A percentile compares a stretch with the other conserved stretches of the same genome.
phyloP scores from a whole-genome alignment of 2,329 filamentous ascomycete species.

The Aspergillus uvarum region DNA sequence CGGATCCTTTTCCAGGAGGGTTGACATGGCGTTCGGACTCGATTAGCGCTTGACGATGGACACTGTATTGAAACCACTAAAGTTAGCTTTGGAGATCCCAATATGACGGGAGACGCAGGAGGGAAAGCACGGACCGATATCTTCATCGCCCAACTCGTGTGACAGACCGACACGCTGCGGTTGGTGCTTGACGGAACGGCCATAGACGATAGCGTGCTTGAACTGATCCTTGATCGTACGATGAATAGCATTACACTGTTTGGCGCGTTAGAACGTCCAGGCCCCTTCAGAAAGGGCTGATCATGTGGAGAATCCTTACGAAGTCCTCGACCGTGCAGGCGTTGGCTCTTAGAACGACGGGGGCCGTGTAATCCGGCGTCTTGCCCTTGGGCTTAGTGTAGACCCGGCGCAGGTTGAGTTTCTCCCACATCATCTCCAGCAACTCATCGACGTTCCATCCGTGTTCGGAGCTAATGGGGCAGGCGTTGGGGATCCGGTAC shows the following conservation, averaged over 20 bases:
- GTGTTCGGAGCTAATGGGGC: constrained; percentile 94
- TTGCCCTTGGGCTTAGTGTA: constrained; percentile 99
- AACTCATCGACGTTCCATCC: constrained; percentile 98
- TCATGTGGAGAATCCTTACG: constrained; percentile 58
- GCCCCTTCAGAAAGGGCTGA: not conserved
- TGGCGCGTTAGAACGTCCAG: constrained; percentile 33
- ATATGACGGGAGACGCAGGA: constrained; percentile 1
- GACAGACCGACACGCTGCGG: constrained; percentile 89
- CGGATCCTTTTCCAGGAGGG: constrained; percentile 19
- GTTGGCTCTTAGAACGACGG: constrained; percentile 80
- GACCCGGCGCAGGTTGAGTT: constrained; percentile 83
- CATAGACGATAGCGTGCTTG: constrained; percentile 92
- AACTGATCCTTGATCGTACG: constrained; percentile 95
- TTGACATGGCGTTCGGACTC: constrained; percentile 14
- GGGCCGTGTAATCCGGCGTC: constrained; percentile 85
- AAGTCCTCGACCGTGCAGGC: constrained; percentile 95
- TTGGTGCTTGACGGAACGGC: constrained; percentile 97
- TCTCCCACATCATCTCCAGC: constrained; percentile 98
- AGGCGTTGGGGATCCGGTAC: constrained; percentile 94
- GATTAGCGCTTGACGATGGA: constrained; percentile 69
- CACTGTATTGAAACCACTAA: constrained; percentile 42
- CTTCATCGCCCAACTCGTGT: constrained; percentile 92
- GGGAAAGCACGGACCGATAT: constrained; percentile 71
- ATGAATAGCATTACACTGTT: constrained; percentile 92
- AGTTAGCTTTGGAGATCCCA: constrained; percentile 25